A percentile compares a stretch with the other conserved stretches of the same genome.
phyloP scores from a whole-genome alignment of 2,329 filamentous ascomycete genomes.

The Arthrobotrys entomopaga region DNA sequence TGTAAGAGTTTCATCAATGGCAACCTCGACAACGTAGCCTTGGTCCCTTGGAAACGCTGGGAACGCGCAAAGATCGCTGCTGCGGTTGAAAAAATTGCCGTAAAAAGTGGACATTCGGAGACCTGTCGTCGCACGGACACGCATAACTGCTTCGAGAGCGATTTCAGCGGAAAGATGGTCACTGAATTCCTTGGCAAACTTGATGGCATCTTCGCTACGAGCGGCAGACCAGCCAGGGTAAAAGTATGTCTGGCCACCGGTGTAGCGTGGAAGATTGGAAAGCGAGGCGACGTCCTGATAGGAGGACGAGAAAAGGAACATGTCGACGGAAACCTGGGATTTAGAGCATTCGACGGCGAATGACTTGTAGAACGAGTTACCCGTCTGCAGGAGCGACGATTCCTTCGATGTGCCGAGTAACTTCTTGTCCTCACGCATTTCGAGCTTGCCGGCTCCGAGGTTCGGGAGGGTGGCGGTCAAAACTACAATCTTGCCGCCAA shows the following conservation, averaged over 20 bases:
- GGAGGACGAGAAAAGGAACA: conserved; percentile 95
- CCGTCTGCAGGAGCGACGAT: conserved; percentile 84
- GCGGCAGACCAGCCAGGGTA: conserved; percentile 98
- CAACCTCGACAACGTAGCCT: conserved; percentile 96
- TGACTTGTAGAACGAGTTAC: conserved; percentile 97
- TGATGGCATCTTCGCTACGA: conserved; percentile 92
- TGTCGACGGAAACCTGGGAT: conserved; percentile 97
- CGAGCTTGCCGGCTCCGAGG: conserved; percentile 85
- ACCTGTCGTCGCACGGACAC: conserved; percentile 93
- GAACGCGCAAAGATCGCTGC: conserved; percentile 96
- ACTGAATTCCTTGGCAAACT: conserved; percentile 95
- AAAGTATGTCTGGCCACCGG: conserved; percentile 97
- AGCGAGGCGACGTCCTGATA: conserved; percentile 98
- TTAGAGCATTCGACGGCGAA: conserved; percentile 99
- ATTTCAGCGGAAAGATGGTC: conserved; percentile 98
- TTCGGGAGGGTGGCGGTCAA: conserved; percentile 91
- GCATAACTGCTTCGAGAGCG: conserved; percentile 91
- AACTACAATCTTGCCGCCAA: conserved; percentile 94
- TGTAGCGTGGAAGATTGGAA: conserved; percentile 94
- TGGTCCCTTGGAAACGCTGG: conserved; percentile 97
- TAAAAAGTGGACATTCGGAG: conserved; percentile 98
- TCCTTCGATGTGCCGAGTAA: conserved; percentile 93
- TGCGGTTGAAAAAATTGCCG: conserved; percentile 99
- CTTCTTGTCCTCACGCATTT: conserved; percentile 96
- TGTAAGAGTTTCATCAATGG: conserved; percentile 91